A percentile compares a stretch with the other conserved stretches of the same genome.
These are phyloP conservation scores for Ceratobasidium sp. DNA, from an alignment of 1,284 basidiomycete genomes.

Conservation along the genomic window DNA sequence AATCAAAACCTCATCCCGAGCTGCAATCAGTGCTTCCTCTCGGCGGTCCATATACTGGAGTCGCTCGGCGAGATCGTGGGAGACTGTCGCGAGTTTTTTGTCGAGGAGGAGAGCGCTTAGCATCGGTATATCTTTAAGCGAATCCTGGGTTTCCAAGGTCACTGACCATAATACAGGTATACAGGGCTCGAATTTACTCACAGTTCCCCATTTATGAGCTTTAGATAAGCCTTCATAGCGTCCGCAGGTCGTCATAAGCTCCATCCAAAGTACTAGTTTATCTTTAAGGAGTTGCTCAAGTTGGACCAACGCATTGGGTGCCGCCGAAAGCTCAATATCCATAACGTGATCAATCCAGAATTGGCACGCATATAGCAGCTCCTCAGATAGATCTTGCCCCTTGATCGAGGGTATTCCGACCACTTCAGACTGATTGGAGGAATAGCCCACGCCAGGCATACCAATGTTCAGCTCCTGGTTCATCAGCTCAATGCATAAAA, in stretches of 20 bases:
- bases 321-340: not conserved
- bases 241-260: not conserved
- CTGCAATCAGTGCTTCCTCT: not conserved
- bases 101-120: not conserved
- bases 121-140: not conserved
- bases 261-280: not conserved
- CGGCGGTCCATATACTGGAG: not conserved
- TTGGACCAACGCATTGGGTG: not conserved
- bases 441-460: not conserved
- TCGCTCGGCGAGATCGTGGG: not conserved
- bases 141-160: not conserved
- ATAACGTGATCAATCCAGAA: conserved; percentile 2
- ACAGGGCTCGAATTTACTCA: too few relatives aligned
- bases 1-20: not conserved
- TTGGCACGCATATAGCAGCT: not conserved
- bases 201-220: not conserved
- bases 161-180: too few relatives aligned
- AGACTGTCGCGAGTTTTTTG: not conserved
- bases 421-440: not conserved
- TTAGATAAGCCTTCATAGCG: not conserved
- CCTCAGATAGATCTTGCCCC: not conserved
- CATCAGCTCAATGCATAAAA: not conserved
- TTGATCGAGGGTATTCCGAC: not conserved
- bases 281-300: too few relatives aligned
- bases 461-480: not conserved